These are phyloP conservation scores for Kodamaea suecica DNA, from an alignment of 1,139 yeast genomes.

Conservation along the genomic window DNA sequence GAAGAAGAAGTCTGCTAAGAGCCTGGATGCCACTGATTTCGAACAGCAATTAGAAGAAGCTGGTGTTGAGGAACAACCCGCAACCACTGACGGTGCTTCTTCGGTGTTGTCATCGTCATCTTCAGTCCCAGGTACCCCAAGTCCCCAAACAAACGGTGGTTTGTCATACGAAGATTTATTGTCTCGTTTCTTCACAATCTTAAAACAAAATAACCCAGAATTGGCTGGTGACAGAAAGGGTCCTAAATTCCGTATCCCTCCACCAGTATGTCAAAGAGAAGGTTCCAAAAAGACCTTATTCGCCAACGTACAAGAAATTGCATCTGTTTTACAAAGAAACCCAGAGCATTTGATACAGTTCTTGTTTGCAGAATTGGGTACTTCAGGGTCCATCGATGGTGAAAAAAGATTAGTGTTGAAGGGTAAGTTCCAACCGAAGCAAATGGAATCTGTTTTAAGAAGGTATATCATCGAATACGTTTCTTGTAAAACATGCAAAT, in stretches of 20 bases:
- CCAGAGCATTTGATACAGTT: constrained; percentile 97
- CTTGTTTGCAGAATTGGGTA: constrained; percentile 97
- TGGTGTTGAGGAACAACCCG: constrained; percentile 62
- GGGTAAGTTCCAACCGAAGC: constrained; percentile 98
- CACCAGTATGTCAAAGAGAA: constrained; percentile 95
- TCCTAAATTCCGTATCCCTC: constrained; percentile 93
- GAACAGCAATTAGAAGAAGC: constrained; percentile 90
- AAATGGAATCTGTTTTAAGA: constrained; percentile 93
- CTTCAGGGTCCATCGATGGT: constrained; percentile 98
- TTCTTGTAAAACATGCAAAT: constrained; percentile 97
- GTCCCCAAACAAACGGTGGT: constrained; percentile 46
- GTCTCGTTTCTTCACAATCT: constrained; percentile 77
- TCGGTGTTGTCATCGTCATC: constrained; percentile 13
- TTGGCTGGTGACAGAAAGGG: constrained; percentile 95
- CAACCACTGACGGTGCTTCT: constrained; percentile 17
- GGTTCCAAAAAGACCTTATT: constrained; percentile 95
- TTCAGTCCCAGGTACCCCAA: constrained; percentile 11
- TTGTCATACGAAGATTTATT: constrained; percentile 76
- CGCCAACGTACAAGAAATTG: constrained; percentile 92
- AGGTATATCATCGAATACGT: constrained; percentile 96
- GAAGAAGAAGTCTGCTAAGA: constrained; percentile 71
- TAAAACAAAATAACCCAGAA: constrained; percentile 94
- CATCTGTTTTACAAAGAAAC: constrained; percentile 91
- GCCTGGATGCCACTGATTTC: constrained; percentile 67
- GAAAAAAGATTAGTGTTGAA: constrained; percentile 93